Percentiles rank a stretch among this genome's conserved stretches.
These are phyloP conservation scores for Sphaerostilbella broomeana DNA, from an alignment of 2,329 filamentous ascomycete genomes.

Conservation along the genomic window DNA sequence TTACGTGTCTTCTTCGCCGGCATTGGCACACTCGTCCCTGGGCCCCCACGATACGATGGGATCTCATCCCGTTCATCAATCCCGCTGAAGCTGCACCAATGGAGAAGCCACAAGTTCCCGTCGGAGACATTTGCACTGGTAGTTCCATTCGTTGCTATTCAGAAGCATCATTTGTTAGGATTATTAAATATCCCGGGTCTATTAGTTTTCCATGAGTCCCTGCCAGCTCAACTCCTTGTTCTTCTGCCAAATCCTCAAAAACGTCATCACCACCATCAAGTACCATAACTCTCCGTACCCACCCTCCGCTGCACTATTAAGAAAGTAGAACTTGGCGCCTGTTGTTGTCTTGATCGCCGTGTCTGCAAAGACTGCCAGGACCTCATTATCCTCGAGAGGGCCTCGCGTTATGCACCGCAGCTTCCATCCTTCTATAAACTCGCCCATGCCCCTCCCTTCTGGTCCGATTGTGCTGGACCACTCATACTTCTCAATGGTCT, in stretches of 20 bases:
- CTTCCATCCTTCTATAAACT: conserved; percentile 32
- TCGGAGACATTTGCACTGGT: no score
- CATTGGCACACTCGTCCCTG: no score
- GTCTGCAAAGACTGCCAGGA: conserved; percentile 34
- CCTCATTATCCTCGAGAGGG: conserved; percentile 27
- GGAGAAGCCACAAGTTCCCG: no score
- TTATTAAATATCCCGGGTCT: no score
- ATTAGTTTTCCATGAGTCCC: no score
- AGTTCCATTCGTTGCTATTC: no score
- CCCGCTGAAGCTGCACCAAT: no score
- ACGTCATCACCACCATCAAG: conserved; percentile 35
- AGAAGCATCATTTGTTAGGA: no score
- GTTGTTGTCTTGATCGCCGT: conserved; percentile 17
- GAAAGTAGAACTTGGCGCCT: conserved; percentile 33
- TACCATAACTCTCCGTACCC: conserved; percentile 36
- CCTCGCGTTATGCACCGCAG: conserved; percentile 22
- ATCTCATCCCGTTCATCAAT: no score
- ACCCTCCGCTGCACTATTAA: conserved; percentile 33
- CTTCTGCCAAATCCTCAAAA: conserved; percentile 14
- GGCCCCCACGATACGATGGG: no score
- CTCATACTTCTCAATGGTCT: conserved; percentile 32
- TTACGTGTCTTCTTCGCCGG: no score
- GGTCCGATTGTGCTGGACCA: conserved; percentile 33
- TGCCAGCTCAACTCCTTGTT: conserved; percentile 12
- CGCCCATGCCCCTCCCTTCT: conserved; percentile 28